These are phyloP conservation scores for Meira nashicola DNA, from an alignment of 1,284 basidiomycete genomes.

Conservation along the genomic window DNA sequence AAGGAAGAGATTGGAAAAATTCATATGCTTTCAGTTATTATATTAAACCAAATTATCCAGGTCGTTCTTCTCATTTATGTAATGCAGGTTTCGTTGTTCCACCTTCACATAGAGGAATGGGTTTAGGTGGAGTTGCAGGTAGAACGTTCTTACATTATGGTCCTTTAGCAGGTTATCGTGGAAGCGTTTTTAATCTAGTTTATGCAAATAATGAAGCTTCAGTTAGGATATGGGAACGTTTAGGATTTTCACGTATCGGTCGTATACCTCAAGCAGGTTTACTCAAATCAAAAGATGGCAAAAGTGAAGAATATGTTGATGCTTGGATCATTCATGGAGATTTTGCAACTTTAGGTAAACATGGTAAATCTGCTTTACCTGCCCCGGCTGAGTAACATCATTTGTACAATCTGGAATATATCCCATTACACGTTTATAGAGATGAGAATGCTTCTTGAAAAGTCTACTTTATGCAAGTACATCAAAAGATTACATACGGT, in stretches of 20 bases:
- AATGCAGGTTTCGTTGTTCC: slow-evolving; percentile 86
- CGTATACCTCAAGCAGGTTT: slow-evolving; percentile 78
- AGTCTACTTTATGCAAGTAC: too few species aligned
- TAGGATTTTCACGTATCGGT: slow-evolving; percentile 77
- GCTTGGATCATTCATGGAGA: slow-evolving; percentile 80
- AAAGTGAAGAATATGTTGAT: slow-evolving; percentile 76
- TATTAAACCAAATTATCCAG: slow-evolving; percentile 54
- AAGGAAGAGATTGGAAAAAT: neutral
- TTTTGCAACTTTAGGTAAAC: slow-evolving; percentile 56
- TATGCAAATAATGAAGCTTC: slow-evolving; percentile 75
- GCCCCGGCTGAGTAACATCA: too few species aligned
- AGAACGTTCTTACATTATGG: slow-evolving; percentile 76
- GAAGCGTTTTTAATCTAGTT: slow-evolving; percentile 88
- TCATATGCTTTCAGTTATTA: slow-evolving; percentile 58
- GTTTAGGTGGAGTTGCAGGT: slow-evolving; percentile 71
- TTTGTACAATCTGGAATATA: too few species aligned
- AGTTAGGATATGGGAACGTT: slow-evolving; percentile 74
- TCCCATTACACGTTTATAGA: too few species aligned
- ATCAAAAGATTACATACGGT: too few species aligned
- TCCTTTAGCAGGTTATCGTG: slow-evolving; percentile 63
- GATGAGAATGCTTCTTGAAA: too few species aligned
- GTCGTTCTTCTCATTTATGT: slow-evolving; percentile 86
- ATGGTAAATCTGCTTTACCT: neutral
- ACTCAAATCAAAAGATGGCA: slow-evolving; percentile 59
- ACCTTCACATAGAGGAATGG: slow-evolving; percentile 63